Percentiles rank a stretch among this genome's conserved stretches.
Evolutionary conservation across 2,329 filamentous ascomycete species (phyloP).

Genomic region (Cordyceps javanica): DNA sequence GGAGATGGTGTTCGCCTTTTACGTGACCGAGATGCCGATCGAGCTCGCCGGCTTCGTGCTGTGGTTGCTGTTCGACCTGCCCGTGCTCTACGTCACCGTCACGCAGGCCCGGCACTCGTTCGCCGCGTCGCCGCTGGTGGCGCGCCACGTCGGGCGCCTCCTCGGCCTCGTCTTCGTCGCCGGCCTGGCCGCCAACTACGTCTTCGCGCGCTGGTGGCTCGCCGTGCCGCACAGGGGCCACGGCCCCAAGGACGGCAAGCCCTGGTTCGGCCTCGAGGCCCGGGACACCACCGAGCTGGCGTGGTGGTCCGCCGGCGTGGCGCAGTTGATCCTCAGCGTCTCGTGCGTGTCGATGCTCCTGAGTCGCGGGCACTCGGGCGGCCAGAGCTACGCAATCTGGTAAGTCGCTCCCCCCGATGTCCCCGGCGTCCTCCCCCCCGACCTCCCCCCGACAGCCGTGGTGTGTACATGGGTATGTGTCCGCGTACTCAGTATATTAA

Average conservation of each 20-base stretch:
- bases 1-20: constrained; percentile 44
- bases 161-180: constrained; percentile 29
- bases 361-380: constrained; percentile 41
- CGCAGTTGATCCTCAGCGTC: constrained; percentile 36
- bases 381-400: constrained; percentile 43
- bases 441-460: neutral
- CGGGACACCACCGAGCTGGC: constrained; percentile 44
- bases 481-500: too few relatives aligned
- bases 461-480: neutral
- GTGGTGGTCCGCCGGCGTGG: constrained; percentile 41
- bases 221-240: constrained; percentile 32
- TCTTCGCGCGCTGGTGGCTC: constrained; percentile 44
- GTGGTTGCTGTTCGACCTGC: constrained; percentile 45
- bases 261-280: constrained; percentile 32
- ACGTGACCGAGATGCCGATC: constrained; percentile 36
- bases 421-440: neutral
- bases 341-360: constrained; percentile 37
- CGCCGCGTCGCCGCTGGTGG: constrained; percentile 33
- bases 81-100: constrained; percentile 41
- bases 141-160: constrained; percentile 32
- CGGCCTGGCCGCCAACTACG: constrained; percentile 32
- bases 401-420: constrained; percentile 26
- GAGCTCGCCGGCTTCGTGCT: constrained; percentile 38
- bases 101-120: constrained; percentile 39
- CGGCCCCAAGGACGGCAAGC: constrained; percentile 40